These are phyloP conservation scores for Wilcoxina mikolae DNA, from an alignment of 495 filamentous ascomycete species.

Conservation along the genomic window DNA sequence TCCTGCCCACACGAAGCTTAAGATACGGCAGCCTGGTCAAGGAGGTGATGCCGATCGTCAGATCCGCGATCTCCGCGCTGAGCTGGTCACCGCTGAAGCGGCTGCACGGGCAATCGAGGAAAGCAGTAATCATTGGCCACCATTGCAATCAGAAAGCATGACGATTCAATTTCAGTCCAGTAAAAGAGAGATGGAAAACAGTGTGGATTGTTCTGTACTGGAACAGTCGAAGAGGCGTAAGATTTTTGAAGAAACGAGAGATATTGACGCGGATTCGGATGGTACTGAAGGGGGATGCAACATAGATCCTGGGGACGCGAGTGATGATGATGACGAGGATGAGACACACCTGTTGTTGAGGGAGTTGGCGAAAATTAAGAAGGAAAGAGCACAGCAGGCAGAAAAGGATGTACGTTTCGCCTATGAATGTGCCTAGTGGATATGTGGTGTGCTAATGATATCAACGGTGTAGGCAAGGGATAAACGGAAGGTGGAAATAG, in stretches of 20 bases:
- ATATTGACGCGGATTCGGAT: constrained; percentile 82
- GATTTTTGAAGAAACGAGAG: constrained; percentile 73
- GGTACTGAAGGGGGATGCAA: constrained; percentile 38
- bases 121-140: constrained; percentile 34
- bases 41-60: constrained; percentile 62
- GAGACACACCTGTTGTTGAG: constrained; percentile 80
- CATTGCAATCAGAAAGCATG: background rate
- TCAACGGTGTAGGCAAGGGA: constrained; percentile 52
- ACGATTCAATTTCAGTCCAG: no score
- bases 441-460: constrained; percentile 4
- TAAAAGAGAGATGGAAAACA: no score
- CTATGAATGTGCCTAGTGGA: background rate
- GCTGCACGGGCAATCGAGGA: constrained; percentile 74
- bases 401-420: constrained; percentile 53
- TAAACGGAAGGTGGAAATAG: constrained; percentile 59
- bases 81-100: constrained; percentile 77
- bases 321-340: constrained; percentile 55
- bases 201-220: no score
- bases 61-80: constrained; percentile 71
- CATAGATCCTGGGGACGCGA: no score
- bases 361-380: constrained; percentile 88
- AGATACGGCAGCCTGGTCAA: constrained; percentile 77
- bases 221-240: constrained; percentile 73
- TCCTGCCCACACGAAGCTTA: constrained; percentile 81
- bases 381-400: constrained; percentile 69